Evolutionary conservation across 2,329 filamentous ascomycete genomes (phyloP).

Genomic region (Aciculosporium take): DNA sequence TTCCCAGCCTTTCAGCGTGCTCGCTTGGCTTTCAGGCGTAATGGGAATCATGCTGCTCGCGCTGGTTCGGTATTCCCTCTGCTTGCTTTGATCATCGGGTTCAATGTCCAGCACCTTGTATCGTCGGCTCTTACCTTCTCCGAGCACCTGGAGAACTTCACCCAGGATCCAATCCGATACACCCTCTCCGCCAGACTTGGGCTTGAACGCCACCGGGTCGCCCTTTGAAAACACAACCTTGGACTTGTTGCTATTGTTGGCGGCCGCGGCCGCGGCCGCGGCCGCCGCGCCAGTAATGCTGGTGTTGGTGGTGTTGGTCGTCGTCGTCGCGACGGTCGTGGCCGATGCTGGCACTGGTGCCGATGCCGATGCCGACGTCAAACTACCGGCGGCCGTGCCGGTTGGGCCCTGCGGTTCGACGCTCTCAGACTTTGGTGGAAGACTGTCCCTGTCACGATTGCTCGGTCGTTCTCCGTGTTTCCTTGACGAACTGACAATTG

Average conservation of each 20-base stretch:
- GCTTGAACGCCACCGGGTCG: constrained; percentile 54
- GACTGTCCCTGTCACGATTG: constrained; percentile 34
- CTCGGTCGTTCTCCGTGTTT: constrained; percentile 24
- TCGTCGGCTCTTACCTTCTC: constrained; percentile 61
- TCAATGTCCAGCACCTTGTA: constrained; percentile 73
- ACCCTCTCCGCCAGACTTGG: constrained; percentile 37
- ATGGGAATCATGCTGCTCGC: constrained; percentile 68
- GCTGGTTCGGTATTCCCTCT: constrained; percentile 55
- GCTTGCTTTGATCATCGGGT: constrained; percentile 53
- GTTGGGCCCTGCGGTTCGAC: constrained; percentile 35
- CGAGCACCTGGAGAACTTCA: constrained; percentile 59
- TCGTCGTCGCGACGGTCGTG: neutral
- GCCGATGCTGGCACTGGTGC: constrained; percentile 1
- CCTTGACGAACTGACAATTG: constrained; percentile 21
- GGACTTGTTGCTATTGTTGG: constrained; percentile 20
- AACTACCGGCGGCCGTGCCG: neutral
- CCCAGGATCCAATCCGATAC: constrained; percentile 57
- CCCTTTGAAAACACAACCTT: constrained; percentile 45
- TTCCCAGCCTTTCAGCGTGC: constrained; percentile 44
- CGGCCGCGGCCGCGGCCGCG: neutral
- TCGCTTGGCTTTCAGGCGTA: constrained; percentile 36
- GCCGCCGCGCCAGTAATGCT: neutral
- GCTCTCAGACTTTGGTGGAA: constrained; percentile 41
- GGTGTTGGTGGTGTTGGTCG: neutral
- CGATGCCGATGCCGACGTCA: constrained; percentile 1